phyloP scores from a whole-genome alignment of 306 rosid genomes.

The Nissolia schottii region DNA sequence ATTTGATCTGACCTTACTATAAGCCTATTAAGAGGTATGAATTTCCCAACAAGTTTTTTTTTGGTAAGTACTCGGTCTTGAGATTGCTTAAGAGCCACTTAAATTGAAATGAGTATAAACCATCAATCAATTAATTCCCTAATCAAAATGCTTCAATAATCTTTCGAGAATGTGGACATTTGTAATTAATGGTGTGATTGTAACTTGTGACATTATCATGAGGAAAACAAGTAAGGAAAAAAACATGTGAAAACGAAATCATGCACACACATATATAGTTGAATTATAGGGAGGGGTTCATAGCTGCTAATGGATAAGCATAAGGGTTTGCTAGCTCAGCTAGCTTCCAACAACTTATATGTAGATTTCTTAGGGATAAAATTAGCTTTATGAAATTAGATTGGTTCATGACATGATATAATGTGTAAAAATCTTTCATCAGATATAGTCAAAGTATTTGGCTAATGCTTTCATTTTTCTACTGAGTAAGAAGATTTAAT shows the following conservation, averaged over 20 bases:
- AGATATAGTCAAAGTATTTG: no score
- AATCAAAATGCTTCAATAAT: not conserved
- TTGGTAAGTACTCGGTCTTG: no score
- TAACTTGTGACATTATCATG: not conserved
- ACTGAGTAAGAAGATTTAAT: not conserved
- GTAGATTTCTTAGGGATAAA: not conserved
- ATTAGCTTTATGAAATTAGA: not conserved
- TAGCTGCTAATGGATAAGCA: conserved; percentile 22
- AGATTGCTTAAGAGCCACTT: no score
- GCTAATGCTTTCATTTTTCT: no score
- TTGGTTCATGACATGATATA: not conserved
- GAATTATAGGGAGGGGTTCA: not conserved
- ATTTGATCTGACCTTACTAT: no score
- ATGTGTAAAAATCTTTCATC: no score
- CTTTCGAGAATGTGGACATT: not conserved
- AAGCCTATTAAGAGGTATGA: no score
- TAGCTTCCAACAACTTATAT: not conserved
- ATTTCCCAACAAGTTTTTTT: no score
- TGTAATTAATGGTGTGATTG: not conserved
- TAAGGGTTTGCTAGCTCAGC: conserved; percentile 8
- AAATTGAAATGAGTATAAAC: not conserved
- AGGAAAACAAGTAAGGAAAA: not conserved
- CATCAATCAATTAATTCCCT: conserved; percentile 1
- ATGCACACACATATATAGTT: not conserved
- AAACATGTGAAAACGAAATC: not conserved